These are phyloP conservation scores for Pisolithus marmoratus DNA, from an alignment of 768 basidiomycete species.

Conservation along the genomic window DNA sequence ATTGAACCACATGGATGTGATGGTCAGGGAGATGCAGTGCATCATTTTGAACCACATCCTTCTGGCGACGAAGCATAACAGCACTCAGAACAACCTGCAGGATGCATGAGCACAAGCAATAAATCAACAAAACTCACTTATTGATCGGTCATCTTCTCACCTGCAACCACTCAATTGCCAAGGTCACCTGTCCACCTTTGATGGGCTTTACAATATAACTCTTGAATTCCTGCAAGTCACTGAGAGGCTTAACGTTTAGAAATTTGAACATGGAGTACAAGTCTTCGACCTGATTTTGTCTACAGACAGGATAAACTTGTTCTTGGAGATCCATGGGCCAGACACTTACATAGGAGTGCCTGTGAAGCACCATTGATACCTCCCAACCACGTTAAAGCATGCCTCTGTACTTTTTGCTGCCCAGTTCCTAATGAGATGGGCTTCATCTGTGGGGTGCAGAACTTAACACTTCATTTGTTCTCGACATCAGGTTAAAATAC, in stretches of 20 bases:
- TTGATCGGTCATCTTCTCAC: background rate
- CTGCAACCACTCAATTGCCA: background rate
- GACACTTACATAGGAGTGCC: background rate
- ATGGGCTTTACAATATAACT: background rate
- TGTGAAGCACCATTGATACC: background rate
- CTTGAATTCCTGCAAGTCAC: background rate
- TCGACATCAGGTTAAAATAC: background rate
- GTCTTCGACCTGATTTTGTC: background rate
- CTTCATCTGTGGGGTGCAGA: background rate
- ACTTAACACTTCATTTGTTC: background rate
- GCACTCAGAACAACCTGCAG: background rate
- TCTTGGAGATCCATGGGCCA: background rate
- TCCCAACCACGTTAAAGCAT: background rate
- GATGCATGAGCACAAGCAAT: background rate
- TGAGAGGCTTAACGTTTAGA: background rate
- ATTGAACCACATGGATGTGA: background rate
- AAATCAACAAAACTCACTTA: background rate
- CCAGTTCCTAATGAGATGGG: background rate
- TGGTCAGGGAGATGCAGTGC: no score
- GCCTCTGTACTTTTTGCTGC: background rate
- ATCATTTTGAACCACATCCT: background rate
- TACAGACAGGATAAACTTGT: background rate
- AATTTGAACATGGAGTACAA: background rate
- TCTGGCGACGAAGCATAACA: background rate
- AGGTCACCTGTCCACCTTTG: background rate